phyloP scores from a whole-genome alignment of 768 basidiomycete genomes.

The Kockovaella imperatae region DNA sequence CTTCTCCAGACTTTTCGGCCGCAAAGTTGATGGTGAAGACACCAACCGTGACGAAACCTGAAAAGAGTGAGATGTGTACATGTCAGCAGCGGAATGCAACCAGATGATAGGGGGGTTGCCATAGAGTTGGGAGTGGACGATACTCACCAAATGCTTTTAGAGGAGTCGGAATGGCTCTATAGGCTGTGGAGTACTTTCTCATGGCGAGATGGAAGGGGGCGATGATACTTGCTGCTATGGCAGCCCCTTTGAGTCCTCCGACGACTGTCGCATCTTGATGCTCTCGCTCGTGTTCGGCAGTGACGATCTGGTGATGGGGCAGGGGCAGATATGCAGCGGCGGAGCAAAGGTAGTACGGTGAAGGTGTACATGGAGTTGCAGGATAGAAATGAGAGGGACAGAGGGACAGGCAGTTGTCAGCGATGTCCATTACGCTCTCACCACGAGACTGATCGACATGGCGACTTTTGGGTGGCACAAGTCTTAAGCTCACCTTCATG shows the following conservation, averaged over 20 bases:
- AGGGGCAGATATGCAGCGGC: not conserved
- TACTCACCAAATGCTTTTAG: slow-evolving; percentile 38
- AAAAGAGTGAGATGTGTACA: no score
- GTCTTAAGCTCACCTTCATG: not conserved
- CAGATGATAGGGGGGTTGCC: no score
- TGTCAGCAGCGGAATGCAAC: no score
- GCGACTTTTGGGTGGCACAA: no score
- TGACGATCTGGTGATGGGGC: slow-evolving; percentile 7
- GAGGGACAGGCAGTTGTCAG: not conserved
- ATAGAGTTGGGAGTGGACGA: no score
- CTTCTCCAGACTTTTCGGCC: slow-evolving; percentile 41
- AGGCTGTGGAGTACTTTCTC: slow-evolving; percentile 12
- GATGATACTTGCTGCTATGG: slow-evolving; percentile 22
- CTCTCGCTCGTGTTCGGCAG: slow-evolving; percentile 17
- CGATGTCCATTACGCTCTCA: no score
- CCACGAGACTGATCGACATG: not conserved
- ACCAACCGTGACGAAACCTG: slow-evolving; percentile 25
- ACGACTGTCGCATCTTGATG: slow-evolving; percentile 25
- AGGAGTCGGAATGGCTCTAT: slow-evolving; percentile 30
- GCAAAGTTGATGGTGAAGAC: slow-evolving; percentile 32
- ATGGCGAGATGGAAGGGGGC: slow-evolving; percentile 25
- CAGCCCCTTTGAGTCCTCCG: slow-evolving; percentile 32
- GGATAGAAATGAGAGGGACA: not conserved
- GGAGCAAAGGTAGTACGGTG: not conserved
- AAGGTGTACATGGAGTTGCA: not conserved